Base-by-base conservation (phyloP, 768 basidiomycete genomes). In the Termitomyces titanicus region DNA sequence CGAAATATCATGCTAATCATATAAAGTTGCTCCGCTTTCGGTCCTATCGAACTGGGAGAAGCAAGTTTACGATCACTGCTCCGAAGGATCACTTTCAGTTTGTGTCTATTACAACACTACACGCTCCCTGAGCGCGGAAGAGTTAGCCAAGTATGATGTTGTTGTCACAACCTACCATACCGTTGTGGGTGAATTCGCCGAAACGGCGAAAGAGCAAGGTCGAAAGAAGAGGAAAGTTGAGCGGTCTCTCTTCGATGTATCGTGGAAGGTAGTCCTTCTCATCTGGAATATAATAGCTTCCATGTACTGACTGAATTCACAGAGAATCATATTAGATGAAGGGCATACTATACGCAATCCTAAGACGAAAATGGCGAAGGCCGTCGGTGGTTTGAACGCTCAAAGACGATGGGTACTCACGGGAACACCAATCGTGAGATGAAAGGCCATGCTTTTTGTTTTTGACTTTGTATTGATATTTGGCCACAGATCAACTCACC, bases 31-130 rank as follows among this genome's bases (percentile, higher is more conserved):
- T 8, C 92, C 92, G 5, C 80, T 94, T 24, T 92, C 90, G 8
- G 83, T 94, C 7, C 72, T 94, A 8, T 91, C 89, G 6, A 95
- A 94, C 62, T 93, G 91, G 91, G 88, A 90, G 66, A 86, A 89
- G 61, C 92, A 93, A 67, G 83, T 93, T 8, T 66, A 77, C 31
- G 91, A 93, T 35, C 92, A 93, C 58, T 84, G 85, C 46, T 67
- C 70, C 27, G 73, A 72, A 33, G 83, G 79, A 10, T 66, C 75
- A 2, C 61, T 92, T 40, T 77, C 77, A 0, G 70, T 68, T 54
- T 85, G 79, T 61, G 73, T 86, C 20, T 94, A 94, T 69, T 89
- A 94, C 59, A 89, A 89, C 20, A 64, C 78, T 17, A 80, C 75
- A n/a, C 84, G 89, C 33, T 74, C 78, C 17, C 68, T 90, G 66